These are phyloP conservation scores for Erodium moschatum DNA, from an alignment of 441 rosid genomes.

Conservation along the genomic window DNA sequence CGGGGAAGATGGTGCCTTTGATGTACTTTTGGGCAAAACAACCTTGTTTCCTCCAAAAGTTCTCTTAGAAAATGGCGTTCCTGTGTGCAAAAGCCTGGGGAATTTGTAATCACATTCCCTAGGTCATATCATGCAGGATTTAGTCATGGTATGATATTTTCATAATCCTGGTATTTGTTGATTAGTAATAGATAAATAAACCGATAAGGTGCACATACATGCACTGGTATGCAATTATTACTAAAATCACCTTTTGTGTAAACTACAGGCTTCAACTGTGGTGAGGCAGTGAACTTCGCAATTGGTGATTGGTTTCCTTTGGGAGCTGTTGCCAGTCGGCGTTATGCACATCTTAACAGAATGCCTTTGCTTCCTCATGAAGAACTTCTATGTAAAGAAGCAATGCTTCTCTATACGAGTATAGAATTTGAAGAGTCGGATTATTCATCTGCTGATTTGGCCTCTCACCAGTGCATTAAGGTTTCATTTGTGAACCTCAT, in stretches of 20 bases:
- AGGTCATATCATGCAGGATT: conserved; percentile 99
- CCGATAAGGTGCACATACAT: not conserved
- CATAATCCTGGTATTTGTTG: not conserved
- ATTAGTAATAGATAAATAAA: conserved; percentile 4
- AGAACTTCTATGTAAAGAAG: conserved; percentile 93
- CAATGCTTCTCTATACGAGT: conserved; percentile 54
- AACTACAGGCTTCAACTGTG: conserved; percentile 83
- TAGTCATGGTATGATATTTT: conserved; percentile 67
- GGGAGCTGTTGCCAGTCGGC: conserved; percentile 86
- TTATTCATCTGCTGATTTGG: conserved; percentile 47
- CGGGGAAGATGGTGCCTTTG: conserved; percentile 97
- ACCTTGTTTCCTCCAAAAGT: conserved; percentile 91
- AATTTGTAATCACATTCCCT: conserved; percentile 81
- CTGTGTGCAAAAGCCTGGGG: conserved; percentile 98
- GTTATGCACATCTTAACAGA: conserved; percentile 84
- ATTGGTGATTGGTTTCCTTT: conserved; percentile 93
- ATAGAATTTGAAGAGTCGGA: conserved; percentile 50
- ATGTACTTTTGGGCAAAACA: conserved; percentile 93
- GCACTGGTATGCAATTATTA: not conserved
- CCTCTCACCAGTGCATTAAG: conserved; percentile 49
- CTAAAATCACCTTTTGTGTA: conserved; percentile 2
- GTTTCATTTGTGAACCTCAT: conserved; percentile 73
- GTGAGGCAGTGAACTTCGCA: conserved; percentile 99
- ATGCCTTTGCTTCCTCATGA: conserved; percentile 95
- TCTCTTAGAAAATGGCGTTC: conserved; percentile 70